phyloP scores from a whole-genome alignment of 108 stramenopile species.

The Epithemia pelagica region DNA sequence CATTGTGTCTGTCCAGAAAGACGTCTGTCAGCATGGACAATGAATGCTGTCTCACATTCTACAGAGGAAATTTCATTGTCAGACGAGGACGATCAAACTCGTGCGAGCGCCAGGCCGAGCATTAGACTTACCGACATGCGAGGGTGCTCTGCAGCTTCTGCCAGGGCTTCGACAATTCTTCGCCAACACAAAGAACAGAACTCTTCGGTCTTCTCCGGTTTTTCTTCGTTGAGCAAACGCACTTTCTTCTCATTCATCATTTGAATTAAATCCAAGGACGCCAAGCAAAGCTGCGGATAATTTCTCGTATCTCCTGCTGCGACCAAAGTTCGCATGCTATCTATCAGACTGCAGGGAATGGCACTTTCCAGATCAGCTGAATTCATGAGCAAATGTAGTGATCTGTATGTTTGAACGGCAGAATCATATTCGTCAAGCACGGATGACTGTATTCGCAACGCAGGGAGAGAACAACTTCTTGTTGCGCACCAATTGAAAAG shows the following conservation, averaged over 20 bases:
- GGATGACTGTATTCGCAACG: slow-evolving; percentile 5
- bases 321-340: slow-evolving; percentile 41
- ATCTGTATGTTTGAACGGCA: slow-evolving; percentile 69
- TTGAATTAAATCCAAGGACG: slow-evolving; percentile 72
- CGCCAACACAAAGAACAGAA: slow-evolving; percentile 50
- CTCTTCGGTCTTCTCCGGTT: slow-evolving; percentile 20
- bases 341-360: slow-evolving; percentile 41
- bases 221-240: not conserved
- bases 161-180: slow-evolving; percentile 52
- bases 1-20: slow-evolving; percentile 61
- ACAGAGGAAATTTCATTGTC: slow-evolving; percentile 5
- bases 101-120: not conserved
- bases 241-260: slow-evolving; percentile 23
- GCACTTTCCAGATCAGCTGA: slow-evolving; percentile 48
- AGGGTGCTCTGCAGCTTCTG: slow-evolving; percentile 54
- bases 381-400: slow-evolving; percentile 68
- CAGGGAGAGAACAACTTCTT: slow-evolving; percentile 21
- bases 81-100: slow-evolving; percentile 3
- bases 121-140: slow-evolving; percentile 55
- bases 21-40: slow-evolving; percentile 75
- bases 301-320: slow-evolving; percentile 52
- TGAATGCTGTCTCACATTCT: slow-evolving; percentile 77
- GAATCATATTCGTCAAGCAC: slow-evolving; percentile 68
- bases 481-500: slow-evolving; percentile 60
- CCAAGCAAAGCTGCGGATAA: slow-evolving; percentile 73